Evolutionary conservation across 352 stramenopile genomes (phyloP).

Genomic region (Globisporangium cystogenes): DNA sequence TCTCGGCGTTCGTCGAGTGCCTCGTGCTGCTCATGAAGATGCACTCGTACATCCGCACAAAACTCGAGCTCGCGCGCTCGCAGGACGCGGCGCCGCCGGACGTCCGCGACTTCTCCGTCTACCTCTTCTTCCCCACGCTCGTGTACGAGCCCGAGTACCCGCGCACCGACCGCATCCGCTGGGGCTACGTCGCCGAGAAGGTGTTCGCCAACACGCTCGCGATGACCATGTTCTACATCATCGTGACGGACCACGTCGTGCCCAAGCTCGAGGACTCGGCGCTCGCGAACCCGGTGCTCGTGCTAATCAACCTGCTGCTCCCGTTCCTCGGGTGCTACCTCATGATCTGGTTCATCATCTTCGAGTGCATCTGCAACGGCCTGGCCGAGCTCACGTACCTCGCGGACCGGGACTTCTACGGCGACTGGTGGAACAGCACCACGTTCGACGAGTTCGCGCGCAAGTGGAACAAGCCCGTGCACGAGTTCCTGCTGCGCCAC

Average conservation of each 20-base stretch:
- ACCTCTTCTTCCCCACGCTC: slow-evolving; percentile 84
- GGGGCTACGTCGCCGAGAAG: slow-evolving; percentile 81
- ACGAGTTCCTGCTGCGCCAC: slow-evolving; percentile 91
- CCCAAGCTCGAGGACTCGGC: slow-evolving; percentile 75
- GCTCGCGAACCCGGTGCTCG: slow-evolving; percentile 42
- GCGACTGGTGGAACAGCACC: slow-evolving; percentile 97
- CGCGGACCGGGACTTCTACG: slow-evolving; percentile 92
- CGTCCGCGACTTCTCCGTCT: slow-evolving; percentile 62
- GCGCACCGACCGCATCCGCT: slow-evolving; percentile 73
- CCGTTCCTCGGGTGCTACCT: slow-evolving; percentile 94
- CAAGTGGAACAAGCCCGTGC: slow-evolving; percentile 97
- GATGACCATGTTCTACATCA: slow-evolving; percentile 86
- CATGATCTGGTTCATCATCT: slow-evolving; percentile 96
- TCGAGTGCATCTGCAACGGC: slow-evolving; percentile 95
- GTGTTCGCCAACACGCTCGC: slow-evolving; percentile 69
- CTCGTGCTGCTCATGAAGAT: slow-evolving; percentile 81
- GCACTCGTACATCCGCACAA: slow-evolving; percentile 77
- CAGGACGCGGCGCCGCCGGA: slow-evolving; percentile 19
- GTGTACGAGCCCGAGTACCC: slow-evolving; percentile 95
- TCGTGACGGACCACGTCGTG: slow-evolving; percentile 87
- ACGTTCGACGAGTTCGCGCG: slow-evolving; percentile 89
- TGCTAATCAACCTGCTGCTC: slow-evolving; percentile 84
- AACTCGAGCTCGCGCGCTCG: slow-evolving; percentile 49
- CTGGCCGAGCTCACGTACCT: slow-evolving; percentile 92
- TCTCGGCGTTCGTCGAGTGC: slow-evolving; percentile 73